Conservation (phyloP, 2,329 filamentous ascomycete genomes). For the Cytospora mali region DNA sequence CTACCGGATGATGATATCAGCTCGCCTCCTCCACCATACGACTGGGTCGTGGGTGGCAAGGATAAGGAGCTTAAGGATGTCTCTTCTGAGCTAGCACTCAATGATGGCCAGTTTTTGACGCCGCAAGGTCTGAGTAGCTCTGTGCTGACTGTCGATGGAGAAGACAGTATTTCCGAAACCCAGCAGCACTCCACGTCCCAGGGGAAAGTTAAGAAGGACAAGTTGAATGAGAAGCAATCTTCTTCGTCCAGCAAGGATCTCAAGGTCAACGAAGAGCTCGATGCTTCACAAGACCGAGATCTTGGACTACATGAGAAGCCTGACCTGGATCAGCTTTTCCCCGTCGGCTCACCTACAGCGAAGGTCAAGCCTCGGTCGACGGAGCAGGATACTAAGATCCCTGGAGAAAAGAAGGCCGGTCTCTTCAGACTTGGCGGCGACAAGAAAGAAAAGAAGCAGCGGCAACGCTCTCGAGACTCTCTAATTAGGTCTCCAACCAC, state of each 20-base stretch:
- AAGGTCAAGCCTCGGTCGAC: slow-evolving; percentile 3
- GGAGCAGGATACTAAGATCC: neutral
- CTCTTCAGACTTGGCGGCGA: neutral
- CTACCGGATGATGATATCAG: neutral
- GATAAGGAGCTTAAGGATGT: neutral
- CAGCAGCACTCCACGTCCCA: neutral
- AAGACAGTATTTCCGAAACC: neutral
- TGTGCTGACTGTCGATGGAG: neutral
- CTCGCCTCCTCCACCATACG: neutral
- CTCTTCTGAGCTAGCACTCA: neutral
- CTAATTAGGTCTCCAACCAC: neutral
- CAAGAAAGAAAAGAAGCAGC: slow-evolving; percentile 6
- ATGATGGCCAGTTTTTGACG: neutral
- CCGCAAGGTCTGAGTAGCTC: neutral
- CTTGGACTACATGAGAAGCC: neutral
- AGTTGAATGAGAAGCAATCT: neutral
- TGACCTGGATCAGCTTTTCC: slow-evolving; percentile 5
- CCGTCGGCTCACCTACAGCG: neutral
- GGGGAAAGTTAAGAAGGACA: slow-evolving; percentile 11
- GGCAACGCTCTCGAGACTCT: neutral
- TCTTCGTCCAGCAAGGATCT: neutral
- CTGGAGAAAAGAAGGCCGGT: neutral
- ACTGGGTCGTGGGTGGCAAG: neutral
- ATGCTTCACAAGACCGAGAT: neutral
- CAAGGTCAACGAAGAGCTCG: neutral